Evolutionary conservation across 805 yeast genomes (phyloP).

Genomic region (Candida nemodendra): DNA sequence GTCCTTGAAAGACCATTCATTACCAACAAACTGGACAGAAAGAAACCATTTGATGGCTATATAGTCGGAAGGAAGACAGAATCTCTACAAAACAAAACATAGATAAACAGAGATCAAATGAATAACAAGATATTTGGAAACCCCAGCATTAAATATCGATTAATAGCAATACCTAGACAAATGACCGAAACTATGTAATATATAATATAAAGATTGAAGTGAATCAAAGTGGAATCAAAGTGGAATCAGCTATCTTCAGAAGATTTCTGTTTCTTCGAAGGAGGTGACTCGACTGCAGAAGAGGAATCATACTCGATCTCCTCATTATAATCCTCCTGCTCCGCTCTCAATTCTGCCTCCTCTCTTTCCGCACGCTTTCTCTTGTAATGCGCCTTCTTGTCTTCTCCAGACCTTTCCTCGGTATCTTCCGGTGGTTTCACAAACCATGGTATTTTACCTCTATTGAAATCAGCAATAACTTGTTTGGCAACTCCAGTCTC

Average conservation of each 20-base stretch:
- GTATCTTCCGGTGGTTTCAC: constrained; percentile 85
- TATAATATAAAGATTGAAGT: not conserved
- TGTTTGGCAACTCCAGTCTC: constrained; percentile 90
- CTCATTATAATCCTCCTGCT: constrained; percentile 26
- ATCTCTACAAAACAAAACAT: too few relatives aligned
- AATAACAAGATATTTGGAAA: too few relatives aligned
- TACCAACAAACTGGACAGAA: too few relatives aligned
- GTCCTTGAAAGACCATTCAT: too few relatives aligned
- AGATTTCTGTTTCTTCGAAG: constrained; percentile 20
- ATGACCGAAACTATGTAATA: too few relatives aligned
- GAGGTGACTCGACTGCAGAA: constrained; percentile 24
- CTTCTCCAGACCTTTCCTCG: constrained; percentile 56
- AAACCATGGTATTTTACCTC: constrained; percentile 99
- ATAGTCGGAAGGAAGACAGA: too few relatives aligned
- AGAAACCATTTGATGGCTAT: too few relatives aligned
- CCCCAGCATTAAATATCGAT: too few relatives aligned
- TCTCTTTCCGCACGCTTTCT: constrained; percentile 53
- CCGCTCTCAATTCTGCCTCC: constrained; percentile 30
- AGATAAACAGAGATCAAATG: too few relatives aligned
- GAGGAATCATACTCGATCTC: constrained; percentile 27
- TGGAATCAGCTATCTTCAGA: not conserved
- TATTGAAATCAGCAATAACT: constrained; percentile 88
- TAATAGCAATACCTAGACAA: too few relatives aligned
- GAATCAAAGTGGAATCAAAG: not conserved
- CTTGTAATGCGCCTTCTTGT: constrained; percentile 51